Percentiles rank a stretch among this genome's conserved stretches.
phyloP scores from a whole-genome alignment of 495 filamentous ascomycete species.

The Hapsidospora chrysogenum region DNA sequence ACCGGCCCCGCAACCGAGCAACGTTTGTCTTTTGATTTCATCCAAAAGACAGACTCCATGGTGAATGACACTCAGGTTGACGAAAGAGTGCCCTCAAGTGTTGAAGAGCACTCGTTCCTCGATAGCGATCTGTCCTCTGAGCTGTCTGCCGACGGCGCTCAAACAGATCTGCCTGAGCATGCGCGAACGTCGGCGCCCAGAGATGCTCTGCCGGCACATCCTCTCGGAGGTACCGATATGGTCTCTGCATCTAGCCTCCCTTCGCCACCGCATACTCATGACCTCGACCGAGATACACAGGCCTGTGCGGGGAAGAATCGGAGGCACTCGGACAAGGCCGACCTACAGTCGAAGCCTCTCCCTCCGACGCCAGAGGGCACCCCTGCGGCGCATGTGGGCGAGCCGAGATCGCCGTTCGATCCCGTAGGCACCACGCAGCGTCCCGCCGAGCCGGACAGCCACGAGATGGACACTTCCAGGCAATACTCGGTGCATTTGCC shows the following conservation, averaged over 20 bases:
- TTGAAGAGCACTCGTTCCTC: constrained; percentile 40
- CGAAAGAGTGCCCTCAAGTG: constrained; percentile 7
- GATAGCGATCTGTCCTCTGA: constrained; percentile 66
- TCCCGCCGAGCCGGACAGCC: constrained; percentile 15
- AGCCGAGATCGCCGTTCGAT: constrained; percentile 13
- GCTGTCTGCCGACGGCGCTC: constrained; percentile 50
- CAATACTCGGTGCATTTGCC: constrained; percentile 51
- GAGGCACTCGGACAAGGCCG: too few relatives aligned
- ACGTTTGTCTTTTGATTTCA: constrained; percentile 29
- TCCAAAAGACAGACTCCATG: constrained; percentile 27
- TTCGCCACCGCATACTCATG: too few relatives aligned
- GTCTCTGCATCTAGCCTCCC: too few relatives aligned
- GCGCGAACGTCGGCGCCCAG: too few relatives aligned
- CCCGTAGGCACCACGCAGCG: constrained; percentile 22
- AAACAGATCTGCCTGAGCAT: constrained; percentile 25
- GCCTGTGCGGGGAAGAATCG: too few relatives aligned
- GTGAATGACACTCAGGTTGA: constrained; percentile 16
- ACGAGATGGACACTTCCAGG: constrained; percentile 5
- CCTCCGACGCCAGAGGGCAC: constrained; percentile 37
- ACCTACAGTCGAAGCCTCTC: constrained; percentile 18
- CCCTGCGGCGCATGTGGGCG: constrained; percentile 18
- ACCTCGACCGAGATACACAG: too few relatives aligned
- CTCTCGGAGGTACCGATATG: too few relatives aligned
- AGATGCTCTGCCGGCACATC: too few relatives aligned
- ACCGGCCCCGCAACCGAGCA: constrained; percentile 9